Evolutionary conservation across 176 grass and related monocot species (phyloP).

Genomic region (Aegilops bicornis): DNA sequence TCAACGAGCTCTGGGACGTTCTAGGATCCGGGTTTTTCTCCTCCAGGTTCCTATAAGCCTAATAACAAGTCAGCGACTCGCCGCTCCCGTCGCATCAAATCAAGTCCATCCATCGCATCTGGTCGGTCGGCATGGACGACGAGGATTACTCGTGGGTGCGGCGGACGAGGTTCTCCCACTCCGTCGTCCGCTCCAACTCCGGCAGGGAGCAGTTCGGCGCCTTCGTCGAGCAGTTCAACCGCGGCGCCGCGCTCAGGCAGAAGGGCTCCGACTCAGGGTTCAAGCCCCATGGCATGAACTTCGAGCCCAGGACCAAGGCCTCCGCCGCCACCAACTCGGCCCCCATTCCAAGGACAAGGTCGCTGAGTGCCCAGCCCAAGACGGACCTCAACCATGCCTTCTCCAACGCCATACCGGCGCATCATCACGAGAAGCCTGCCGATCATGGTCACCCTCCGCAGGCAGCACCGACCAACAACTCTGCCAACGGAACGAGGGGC

Average conservation of each 20-base stretch:
- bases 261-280: conserved; percentile 25
- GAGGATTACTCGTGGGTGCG: conserved; percentile 78
- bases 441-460: neutral
- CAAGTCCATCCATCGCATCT: neutral
- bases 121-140: conserved; percentile 50
- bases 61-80: neutral
- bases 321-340: neutral
- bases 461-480: neutral
- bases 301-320: conserved; percentile 32
- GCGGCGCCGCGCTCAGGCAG: conserved; percentile 34
- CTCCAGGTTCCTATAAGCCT: conserved; percentile 45
- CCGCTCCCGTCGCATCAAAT: neutral
- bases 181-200: conserved; percentile 55
- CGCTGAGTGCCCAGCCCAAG: neutral
- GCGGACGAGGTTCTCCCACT: conserved; percentile 74
- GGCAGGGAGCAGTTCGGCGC: conserved; percentile 45
- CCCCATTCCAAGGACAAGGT: neutral
- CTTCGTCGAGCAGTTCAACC: conserved; percentile 55
- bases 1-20: conserved; percentile 48
- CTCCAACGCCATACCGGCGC: neutral
- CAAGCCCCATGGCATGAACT: conserved; percentile 39
- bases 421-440: neutral
- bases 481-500: conserved; percentile 6
- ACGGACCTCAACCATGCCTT: neutral
- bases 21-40: conserved; percentile 59